A percentile compares a stretch with the other conserved stretches of the same genome.
These are phyloP conservation scores for Elsinoe arachidis DNA, from an alignment of 2,329 filamentous ascomycete species.

Conservation along the genomic window DNA sequence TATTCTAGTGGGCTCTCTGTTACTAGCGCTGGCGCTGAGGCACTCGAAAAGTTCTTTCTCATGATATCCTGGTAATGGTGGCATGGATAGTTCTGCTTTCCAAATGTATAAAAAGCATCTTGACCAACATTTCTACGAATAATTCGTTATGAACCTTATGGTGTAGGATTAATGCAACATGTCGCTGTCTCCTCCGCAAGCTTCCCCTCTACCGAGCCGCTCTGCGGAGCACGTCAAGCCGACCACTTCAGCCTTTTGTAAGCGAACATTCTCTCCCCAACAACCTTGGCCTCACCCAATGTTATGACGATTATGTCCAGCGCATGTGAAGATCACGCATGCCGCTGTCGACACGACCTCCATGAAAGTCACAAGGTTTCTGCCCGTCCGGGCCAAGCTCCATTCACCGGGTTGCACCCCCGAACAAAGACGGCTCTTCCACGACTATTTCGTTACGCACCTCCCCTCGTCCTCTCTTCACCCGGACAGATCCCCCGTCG, in stretches of 20 bases:
- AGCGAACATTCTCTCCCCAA: neutral
- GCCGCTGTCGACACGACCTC: neutral
- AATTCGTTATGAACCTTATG: neutral
- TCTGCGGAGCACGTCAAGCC: neutral
- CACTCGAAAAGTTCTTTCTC: neutral
- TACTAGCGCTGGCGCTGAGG: neutral
- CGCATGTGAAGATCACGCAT: constrained; percentile 5
- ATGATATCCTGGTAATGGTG: too few species aligned
- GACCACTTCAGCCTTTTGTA: constrained; percentile 2
- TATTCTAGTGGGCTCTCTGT: neutral
- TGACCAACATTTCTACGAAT: too few species aligned
- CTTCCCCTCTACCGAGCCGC: constrained; percentile 1
- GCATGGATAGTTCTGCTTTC: too few species aligned
- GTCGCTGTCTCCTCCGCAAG: neutral
- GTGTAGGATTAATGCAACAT: neutral
- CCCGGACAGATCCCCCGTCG: constrained; percentile 57
- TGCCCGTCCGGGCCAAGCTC: neutral
- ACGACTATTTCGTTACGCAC: constrained; percentile 96
- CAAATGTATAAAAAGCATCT: too few species aligned
- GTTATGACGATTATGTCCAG: constrained; percentile 11
- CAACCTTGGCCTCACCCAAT: neutral
- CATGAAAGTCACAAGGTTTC: neutral
- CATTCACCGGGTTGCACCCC: neutral
- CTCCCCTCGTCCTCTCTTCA: constrained; percentile 87
- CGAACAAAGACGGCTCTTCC: constrained; percentile 48